Evolutionary conservation across 768 basidiomycete species (phyloP).

Genomic region (Cystobasidium tubakii): DNA sequence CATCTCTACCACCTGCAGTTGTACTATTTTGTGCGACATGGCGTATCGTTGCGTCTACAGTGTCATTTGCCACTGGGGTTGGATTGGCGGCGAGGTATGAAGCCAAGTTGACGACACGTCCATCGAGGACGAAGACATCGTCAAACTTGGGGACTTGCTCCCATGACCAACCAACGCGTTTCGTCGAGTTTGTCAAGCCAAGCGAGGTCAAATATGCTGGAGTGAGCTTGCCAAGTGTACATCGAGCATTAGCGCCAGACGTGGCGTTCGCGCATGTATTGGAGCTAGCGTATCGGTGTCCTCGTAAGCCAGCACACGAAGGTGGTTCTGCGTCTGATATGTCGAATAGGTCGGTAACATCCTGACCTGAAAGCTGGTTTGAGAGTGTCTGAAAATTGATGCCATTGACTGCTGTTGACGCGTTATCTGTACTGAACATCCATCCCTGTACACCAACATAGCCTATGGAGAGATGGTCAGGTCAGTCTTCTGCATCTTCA

Average conservation of each 20-base stretch:
- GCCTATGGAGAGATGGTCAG: conserved; percentile 48
- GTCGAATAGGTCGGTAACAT: conserved; percentile 80
- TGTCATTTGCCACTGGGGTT: conserved; percentile 62
- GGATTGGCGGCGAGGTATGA: conserved; percentile 76
- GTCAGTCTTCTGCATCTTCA: not conserved
- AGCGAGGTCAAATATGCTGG: conserved; percentile 58
- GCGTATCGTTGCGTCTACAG: conserved; percentile 76
- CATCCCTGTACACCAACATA: conserved; percentile 71
- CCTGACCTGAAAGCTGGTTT: conserved; percentile 63
- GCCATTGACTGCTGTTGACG: conserved; percentile 54
- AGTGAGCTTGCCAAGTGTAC: conserved; percentile 63
- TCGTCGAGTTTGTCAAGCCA: conserved; percentile 61
- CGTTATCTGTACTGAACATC: conserved; percentile 65
- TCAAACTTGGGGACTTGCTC: conserved; percentile 66
- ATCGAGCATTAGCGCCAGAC: conserved; percentile 53
- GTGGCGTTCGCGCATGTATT: conserved; percentile 58
- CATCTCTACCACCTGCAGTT: conserved; percentile 70
- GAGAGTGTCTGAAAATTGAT: conserved; percentile 61
- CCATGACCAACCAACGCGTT: conserved; percentile 84
- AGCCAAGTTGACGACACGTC: conserved; percentile 83
- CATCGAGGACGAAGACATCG: conserved; percentile 83
- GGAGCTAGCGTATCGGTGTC: conserved; percentile 63
- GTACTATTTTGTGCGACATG: conserved; percentile 58
- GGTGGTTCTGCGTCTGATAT: conserved; percentile 64
- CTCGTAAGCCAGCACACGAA: conserved; percentile 60